These are phyloP conservation scores for Pseudozyma sp. DNA, from an alignment of 1,284 basidiomycete genomes.

Conservation along the genomic window DNA sequence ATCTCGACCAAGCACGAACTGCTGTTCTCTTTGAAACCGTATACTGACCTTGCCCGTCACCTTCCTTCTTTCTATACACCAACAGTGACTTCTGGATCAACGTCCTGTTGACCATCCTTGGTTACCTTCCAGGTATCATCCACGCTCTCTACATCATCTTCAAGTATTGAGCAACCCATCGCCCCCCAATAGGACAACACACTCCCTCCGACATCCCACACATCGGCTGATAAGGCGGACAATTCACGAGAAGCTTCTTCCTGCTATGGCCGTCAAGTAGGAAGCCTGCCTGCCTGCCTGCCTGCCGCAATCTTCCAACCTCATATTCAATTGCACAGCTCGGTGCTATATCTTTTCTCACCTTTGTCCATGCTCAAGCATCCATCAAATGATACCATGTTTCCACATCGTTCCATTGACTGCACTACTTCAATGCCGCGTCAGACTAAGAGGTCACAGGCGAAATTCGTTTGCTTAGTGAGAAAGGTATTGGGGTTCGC, in stretches of 20 bases:
- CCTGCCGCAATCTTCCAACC: not conserved
- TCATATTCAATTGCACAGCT: not conserved
- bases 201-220: too few species aligned
- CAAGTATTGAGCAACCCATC: constrained; percentile 46
- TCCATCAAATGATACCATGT: constrained; percentile 36
- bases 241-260: not conserved
- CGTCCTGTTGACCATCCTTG: constrained; percentile 61
- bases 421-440: too few species aligned
- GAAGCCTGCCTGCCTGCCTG: not conserved
- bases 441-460: too few species aligned
- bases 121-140: constrained; percentile 61
- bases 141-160: constrained; percentile 65
- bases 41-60: not conserved
- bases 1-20: too few species aligned
- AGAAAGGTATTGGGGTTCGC: too few species aligned
- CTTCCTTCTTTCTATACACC: not conserved
- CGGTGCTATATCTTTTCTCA: constrained; percentile 24
- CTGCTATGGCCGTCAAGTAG: not conserved
- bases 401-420: not conserved
- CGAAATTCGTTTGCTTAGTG: too few species aligned
- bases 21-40: too few species aligned
- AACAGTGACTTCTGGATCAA: constrained; percentile 52
- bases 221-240: not conserved
- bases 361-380: constrained; percentile 14
- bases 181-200: too few species aligned